Base-by-base conservation (phyloP, 495 filamentous ascomycete species). In the Aspergillus sclerotioniger region DNA sequence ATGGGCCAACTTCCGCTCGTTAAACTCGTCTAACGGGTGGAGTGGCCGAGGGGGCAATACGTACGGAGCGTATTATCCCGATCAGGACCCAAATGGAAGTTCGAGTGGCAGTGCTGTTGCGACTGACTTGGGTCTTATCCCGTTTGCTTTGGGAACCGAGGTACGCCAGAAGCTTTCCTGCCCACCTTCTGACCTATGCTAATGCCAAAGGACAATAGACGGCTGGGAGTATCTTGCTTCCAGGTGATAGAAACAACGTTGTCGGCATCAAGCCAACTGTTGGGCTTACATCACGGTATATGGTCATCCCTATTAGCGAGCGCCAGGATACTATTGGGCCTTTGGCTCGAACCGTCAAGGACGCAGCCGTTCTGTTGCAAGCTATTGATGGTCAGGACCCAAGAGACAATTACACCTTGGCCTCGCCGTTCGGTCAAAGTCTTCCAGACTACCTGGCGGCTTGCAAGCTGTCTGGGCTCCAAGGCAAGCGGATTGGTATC, bases 261-360 rank as follows among this genome's bases (percentile, higher is more conserved):
- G 73, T 87, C 13, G 84, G 84, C 7, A 77, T 87, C 67, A 90
- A 89, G 68, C 87, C 87, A 10, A 87, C 86, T 0, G 84, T 88
- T 10, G 87, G 87, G 0, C 74, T 87, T n/a, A 88, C 84, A 8
- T 85, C 82, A 15, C 71, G 84, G 9, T 67, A 79, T 53, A 72
- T 85, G 19, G 84, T 87, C 16, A 81, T 89, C 25, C 87, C 87
- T 16, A 80, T 87, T 52, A 80, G 72, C 35, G 69, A 83, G 64
- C 81, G 78, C 59, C 84, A 85, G 65, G 87, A 89, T 61, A 88
- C 85, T 0, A 73, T 87, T 25, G 87, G 86, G 0, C 84, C 86
- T 0, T 82, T 89, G 76, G 80, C 85, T 12, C 68, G 82, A 15
- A 84, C 78, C 1, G 86, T 90, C 56, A 82, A 79, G 60, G 87